Conservation (phyloP, 164 flowering plant species). For the Vitis riparia region DNA sequence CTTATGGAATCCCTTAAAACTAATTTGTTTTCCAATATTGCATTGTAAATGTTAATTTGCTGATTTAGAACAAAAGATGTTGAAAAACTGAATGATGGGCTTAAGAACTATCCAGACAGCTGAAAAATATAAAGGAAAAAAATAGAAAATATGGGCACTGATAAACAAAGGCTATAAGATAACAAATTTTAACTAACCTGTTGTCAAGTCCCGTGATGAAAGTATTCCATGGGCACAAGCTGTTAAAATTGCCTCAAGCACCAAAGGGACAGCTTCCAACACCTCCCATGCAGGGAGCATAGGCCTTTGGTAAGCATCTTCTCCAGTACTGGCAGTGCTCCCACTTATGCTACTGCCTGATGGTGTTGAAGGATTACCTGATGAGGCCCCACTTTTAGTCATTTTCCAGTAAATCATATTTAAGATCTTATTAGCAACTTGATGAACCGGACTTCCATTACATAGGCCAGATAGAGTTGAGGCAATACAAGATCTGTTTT, state of each 20-base stretch:
- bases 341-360: slow-evolving; percentile 56
- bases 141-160: too few species aligned
- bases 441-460: slow-evolving; percentile 70
- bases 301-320: slow-evolving; percentile 57
- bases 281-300: slow-evolving; percentile 91
- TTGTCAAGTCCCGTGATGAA: slow-evolving; percentile 82
- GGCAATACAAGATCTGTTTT: slow-evolving; percentile 78
- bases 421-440: slow-evolving; percentile 68
- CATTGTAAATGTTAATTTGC: background rate
- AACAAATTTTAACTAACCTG: slow-evolving; percentile 51
- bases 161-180: slow-evolving; percentile 1
- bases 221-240: slow-evolving; percentile 88
- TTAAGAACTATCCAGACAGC: too few species aligned
- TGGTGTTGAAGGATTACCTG: slow-evolving; percentile 42
- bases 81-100: too few species aligned
- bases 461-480: slow-evolving; percentile 72
- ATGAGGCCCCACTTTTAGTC: slow-evolving; percentile 38
- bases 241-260: slow-evolving; percentile 78
- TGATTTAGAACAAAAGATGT: background rate
- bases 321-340: slow-evolving; percentile 50
- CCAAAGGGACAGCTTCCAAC: slow-evolving; percentile 83
- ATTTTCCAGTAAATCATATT: slow-evolving; percentile 74
- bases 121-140: too few species aligned
- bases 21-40: background rate
- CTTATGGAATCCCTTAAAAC: background rate